These are phyloP conservation scores for Pseudogymnoascus sp. DNA, from an alignment of 2,329 filamentous ascomycete genomes.

Conservation along the genomic window DNA sequence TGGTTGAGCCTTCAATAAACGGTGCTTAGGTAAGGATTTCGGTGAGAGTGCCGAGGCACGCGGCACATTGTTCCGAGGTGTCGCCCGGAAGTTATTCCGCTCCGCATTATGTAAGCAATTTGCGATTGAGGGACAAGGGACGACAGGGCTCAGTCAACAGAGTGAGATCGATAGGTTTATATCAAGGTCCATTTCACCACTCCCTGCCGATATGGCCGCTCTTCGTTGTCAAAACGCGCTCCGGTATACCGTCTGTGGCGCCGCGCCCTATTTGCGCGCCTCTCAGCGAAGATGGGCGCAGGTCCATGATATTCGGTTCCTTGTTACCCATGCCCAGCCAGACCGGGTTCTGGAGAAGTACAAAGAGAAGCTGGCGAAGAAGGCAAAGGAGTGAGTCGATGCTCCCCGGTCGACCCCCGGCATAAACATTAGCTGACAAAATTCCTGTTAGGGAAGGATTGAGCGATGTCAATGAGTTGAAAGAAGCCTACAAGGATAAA, in stretches of 20 bases:
- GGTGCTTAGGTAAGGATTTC: neutral
- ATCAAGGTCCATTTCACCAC: neutral
- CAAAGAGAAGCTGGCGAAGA: constrained; percentile 71
- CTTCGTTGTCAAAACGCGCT: constrained; percentile 37
- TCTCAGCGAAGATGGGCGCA: constrained; percentile 78
- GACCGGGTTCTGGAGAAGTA: constrained; percentile 75
- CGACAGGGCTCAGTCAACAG: neutral
- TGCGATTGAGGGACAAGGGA: constrained; percentile 6
- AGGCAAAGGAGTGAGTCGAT: constrained; percentile 57
- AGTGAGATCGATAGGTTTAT: neutral
- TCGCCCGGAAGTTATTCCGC: constrained; percentile 6
- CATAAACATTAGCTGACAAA: constrained; percentile 1
- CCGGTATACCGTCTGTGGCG: constrained; percentile 32
- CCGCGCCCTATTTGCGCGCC: constrained; percentile 24
- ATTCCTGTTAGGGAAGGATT: constrained; percentile 44
- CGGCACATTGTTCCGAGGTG: neutral
- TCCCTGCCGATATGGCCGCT: constrained; percentile 34
- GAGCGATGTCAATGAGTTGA: constrained; percentile 64
- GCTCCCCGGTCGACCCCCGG: neutral
- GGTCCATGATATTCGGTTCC: constrained; percentile 85
- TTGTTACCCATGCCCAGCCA: constrained; percentile 66
- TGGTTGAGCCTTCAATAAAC: neutral
- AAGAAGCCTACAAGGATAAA: constrained; percentile 75
- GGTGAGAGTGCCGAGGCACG: constrained; percentile 6
- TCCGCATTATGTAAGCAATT: constrained; percentile 1